Evolutionary conservation across 306 rosid genomes (phyloP), one percentile per base, ranked within the genome.

Genomic region (Trifolium subterraneum): DNA sequence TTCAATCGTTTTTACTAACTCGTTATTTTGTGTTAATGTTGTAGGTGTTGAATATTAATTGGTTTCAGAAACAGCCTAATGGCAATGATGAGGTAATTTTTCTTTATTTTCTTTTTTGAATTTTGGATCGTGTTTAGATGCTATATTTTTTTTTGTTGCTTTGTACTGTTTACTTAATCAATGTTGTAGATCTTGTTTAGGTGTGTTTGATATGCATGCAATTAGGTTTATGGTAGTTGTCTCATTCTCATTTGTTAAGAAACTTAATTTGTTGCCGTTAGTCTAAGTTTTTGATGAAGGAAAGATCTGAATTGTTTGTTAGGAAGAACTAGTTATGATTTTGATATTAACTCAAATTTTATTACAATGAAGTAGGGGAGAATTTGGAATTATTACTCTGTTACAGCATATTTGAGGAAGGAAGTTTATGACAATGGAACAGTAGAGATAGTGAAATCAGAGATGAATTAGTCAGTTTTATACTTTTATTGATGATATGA

Each of bases 61-160:
- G 96, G 99, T 92, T 92, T 64, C 95, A 87, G 87, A 90, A 90
- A 88, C 99, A 94, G 84, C 92, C 92, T 12, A 83, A 85, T 70
- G 96, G 96, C 77, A 87, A 94, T 50, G 97, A 92, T 62, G 99
- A 94, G 93, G 99, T 94, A 74, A 42, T 45, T 73, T 15, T 58
- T 33, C 1, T 48, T 41, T 16, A 1, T 18, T 60, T 77, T 44
- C 13, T 50, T 51, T 16, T 29, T 68, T 19, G 18, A 41, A 38
- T 48, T 71, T 58, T 44, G 16, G 70, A 71, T 81, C 38, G 38
- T 61, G 23, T 45, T 35, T 76, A 60, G 50, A 6, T 23, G 15
- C 44, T 52, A 3, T 2, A n/a, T 0, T 63, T 44, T 38, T 1
- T 9, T 18, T 66, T 66, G 29, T 70, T 25, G 10, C 1, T 5